These are phyloP conservation scores for Geotrichum ghanense DNA, from an alignment of 805 yeast species.

Conservation along the genomic window DNA sequence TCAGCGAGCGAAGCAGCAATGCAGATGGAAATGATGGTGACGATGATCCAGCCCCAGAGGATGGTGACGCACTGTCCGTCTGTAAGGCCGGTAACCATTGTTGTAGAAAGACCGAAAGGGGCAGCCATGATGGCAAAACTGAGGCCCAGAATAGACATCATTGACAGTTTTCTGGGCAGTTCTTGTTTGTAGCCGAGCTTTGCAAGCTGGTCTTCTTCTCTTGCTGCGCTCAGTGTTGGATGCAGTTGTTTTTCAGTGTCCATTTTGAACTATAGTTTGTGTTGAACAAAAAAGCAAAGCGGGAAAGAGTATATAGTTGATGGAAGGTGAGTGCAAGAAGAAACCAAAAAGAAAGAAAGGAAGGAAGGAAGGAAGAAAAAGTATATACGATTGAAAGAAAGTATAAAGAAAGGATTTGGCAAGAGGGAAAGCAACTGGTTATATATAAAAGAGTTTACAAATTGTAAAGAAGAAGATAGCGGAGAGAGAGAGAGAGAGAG, in stretches of 20 bases:
- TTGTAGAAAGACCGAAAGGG: slow-evolving; percentile 65
- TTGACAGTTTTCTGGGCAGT: slow-evolving; percentile 54
- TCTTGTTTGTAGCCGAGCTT: slow-evolving; percentile 68
- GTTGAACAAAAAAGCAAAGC: background rate
- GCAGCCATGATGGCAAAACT: slow-evolving; percentile 68
- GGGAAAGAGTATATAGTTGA: background rate
- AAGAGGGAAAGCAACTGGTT: background rate
- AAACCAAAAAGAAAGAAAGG: background rate
- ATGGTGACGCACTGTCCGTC: slow-evolving; percentile 74
- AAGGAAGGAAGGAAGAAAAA: background rate
- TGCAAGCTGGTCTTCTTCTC: slow-evolving; percentile 45
- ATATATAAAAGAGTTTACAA: no score
- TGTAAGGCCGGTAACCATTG: slow-evolving; percentile 56
- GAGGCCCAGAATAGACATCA: slow-evolving; percentile 60
- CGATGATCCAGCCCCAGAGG: slow-evolving; percentile 61
- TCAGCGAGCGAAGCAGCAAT: slow-evolving; percentile 69
- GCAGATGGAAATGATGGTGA: slow-evolving; percentile 49
- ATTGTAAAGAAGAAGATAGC: no score
- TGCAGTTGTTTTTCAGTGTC: background rate
- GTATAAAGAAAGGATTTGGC: no score
- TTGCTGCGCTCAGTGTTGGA: slow-evolving; percentile 11
- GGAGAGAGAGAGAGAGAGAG: no score
- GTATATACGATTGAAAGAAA: no score
- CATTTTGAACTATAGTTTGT: background rate
- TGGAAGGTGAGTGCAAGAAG: background rate